Percentiles rank a stretch among this genome's conserved stretches.
Evolutionary conservation across 768 basidiomycete genomes (phyloP).

Genomic region (Dioszegia aurantiaca): DNA sequence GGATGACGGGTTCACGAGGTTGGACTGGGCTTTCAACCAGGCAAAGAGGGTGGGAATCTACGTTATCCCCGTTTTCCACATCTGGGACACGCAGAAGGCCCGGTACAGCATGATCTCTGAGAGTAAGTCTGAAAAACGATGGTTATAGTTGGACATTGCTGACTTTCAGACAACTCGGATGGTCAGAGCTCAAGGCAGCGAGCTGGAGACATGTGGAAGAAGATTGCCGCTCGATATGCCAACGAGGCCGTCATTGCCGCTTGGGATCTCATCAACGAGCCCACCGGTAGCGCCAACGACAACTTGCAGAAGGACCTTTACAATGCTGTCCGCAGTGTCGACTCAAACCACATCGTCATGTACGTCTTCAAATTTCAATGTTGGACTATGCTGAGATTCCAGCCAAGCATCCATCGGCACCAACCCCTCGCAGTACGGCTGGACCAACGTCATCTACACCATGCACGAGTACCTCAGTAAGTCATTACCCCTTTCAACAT

Average conservation of each 20-base stretch:
- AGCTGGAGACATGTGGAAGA: constrained; percentile 39
- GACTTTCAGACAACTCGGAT: constrained; percentile 18
- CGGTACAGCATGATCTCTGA: constrained; percentile 41
- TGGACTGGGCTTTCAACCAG: constrained; percentile 45
- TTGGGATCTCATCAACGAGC: constrained; percentile 46
- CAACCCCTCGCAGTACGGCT: constrained; percentile 37
- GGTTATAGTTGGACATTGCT: background rate
- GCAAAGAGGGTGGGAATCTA: constrained; percentile 39
- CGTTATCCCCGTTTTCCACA: constrained; percentile 44
- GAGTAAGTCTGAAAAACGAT: constrained; percentile 21
- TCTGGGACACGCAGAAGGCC: constrained; percentile 41
- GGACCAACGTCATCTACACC: constrained; percentile 47
- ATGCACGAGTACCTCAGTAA: constrained; percentile 41
- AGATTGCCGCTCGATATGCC: constrained; percentile 36
- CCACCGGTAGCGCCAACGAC: constrained; percentile 39
- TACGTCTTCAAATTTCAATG: background rate
- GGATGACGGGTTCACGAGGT: constrained; percentile 27
- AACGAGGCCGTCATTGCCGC: constrained; percentile 41
- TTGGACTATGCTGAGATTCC: background rate
- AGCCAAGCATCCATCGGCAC: constrained; percentile 39
- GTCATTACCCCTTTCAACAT: background rate
- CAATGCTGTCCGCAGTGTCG: constrained; percentile 38
- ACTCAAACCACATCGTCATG: constrained; percentile 43
- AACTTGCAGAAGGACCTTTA: constrained; percentile 44
- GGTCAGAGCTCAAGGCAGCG: constrained; percentile 28